Base-by-base conservation (phyloP, 2,329 filamentous ascomycete species). In the Xylariomycetidae sp. region DNA sequence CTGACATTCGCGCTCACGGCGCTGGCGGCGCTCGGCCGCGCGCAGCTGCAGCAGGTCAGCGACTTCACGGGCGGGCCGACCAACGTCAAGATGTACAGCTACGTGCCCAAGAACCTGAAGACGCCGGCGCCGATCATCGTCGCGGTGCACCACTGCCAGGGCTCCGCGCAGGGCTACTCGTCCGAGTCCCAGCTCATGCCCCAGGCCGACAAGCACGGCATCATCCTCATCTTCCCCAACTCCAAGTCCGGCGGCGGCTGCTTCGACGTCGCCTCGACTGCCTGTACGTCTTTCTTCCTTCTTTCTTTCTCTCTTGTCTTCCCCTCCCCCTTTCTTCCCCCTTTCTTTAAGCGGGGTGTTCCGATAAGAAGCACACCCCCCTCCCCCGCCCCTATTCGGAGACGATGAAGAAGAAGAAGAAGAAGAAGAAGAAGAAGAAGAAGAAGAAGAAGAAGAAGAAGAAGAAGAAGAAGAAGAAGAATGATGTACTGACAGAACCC, bases 261-360 rank as follows among this genome's bases (percentile, higher is more conserved):
- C 57, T 80, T 74, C 67, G 76, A 80, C 44, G 75, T 79, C 5
- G 66, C 71, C 5, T 74, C 68, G 8, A 61, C 62, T 24, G 63
- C 59, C 20, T 48, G 53, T 56, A 47, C 20, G 49, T 48, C 19
- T 34, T 12, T 18, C 15, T 31, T 18, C 19, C 13, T 15, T 17
- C 17, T 13, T 22, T 9, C 2, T 16, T 6, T 18, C 13, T 8
- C 6, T 22, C 10, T 13, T n/a, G n/a, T n/a, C n/a, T n/a, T n/a
- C n/a, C n/a, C n/a, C n/a, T n/a, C n/a, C n/a, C n/a, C n/a, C n/a
- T 18, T 31, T 14, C 10, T 12, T 6, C 10, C 5, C 14, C 3
- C 4, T 17, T 22, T 3, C 16, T 27, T n/a, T 2, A 20, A 19
- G n/a, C 6, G 31, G 6, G n/a, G n/a, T n/a, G n/a, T n/a, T n/a